Percentiles rank a stretch among this genome's conserved stretches.
Evolutionary conservation across 257 asterid genomes (phyloP).

Genomic region (Nicotiana obtusifolia): DNA sequence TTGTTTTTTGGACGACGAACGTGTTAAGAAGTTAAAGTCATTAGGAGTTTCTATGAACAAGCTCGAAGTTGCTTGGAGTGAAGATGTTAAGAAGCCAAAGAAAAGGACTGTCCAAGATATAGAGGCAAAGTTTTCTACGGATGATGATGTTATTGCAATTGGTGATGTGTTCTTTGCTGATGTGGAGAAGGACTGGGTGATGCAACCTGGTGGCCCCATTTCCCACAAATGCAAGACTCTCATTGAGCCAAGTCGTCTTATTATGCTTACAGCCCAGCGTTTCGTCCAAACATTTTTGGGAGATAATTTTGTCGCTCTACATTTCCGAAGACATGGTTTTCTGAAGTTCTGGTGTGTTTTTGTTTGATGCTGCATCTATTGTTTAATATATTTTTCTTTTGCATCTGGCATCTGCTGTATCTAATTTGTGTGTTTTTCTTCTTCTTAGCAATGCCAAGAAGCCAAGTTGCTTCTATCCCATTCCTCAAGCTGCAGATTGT

Average conservation of each 20-base stretch:
- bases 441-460: slow-evolving; percentile 75
- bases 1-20: slow-evolving; percentile 86
- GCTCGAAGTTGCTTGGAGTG: slow-evolving; percentile 75
- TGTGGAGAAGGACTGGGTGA: slow-evolving; percentile 81
- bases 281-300: slow-evolving; percentile 94
- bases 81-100: slow-evolving; percentile 82
- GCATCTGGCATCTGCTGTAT: background rate
- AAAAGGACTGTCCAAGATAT: slow-evolving; percentile 60
- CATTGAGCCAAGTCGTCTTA: slow-evolving; percentile 88
- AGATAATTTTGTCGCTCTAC: slow-evolving; percentile 77
- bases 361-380: background rate
- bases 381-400: background rate
- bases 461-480: slow-evolving; percentile 90
- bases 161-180: slow-evolving; percentile 98
- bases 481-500: slow-evolving; percentile 97
- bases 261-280: slow-evolving; percentile 89
- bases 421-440: background rate
- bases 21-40: slow-evolving; percentile 72
- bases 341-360: slow-evolving; percentile 81
- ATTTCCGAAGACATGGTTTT: slow-evolving; percentile 95
- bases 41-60: slow-evolving; percentile 67
- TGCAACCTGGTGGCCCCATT: slow-evolving; percentile 98
- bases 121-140: slow-evolving; percentile 49
- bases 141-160: slow-evolving; percentile 74
- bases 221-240: slow-evolving; percentile 78